Evolutionary conservation across 352 stramenopile species (phyloP).

Genomic region (Globisporangium mamillatum): DNA sequence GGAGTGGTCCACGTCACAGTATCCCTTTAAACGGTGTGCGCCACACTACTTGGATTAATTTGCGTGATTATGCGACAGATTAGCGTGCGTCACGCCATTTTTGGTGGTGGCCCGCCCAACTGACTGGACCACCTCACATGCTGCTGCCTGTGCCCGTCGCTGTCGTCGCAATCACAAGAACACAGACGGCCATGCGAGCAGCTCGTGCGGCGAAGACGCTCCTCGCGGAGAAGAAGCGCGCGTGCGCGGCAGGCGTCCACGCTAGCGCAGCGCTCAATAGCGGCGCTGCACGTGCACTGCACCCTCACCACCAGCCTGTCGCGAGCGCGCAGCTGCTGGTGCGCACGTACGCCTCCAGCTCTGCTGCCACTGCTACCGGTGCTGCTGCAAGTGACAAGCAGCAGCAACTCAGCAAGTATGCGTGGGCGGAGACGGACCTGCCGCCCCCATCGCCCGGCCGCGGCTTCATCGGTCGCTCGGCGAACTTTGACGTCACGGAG

Average conservation of each 20-base stretch:
- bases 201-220: slow-evolving; percentile 13
- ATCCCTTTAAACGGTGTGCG: slow-evolving; percentile 2
- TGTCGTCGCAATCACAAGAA: slow-evolving; percentile 10
- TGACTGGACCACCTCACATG: slow-evolving; percentile 11
- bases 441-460: slow-evolving; percentile 73
- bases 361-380: slow-evolving; percentile 6
- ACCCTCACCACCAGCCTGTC: neutral
- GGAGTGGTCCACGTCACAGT: neutral
- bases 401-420: slow-evolving; percentile 38
- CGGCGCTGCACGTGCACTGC: neutral
- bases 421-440: slow-evolving; percentile 77
- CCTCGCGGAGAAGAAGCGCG: neutral
- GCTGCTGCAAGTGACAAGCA: slow-evolving; percentile 10
- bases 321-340: slow-evolving; percentile 14
- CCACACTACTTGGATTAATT: slow-evolving; percentile 5
- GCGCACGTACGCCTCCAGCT: slow-evolving; percentile 24
- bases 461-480: slow-evolving; percentile 61
- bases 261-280: neutral
- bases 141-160: neutral
- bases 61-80: neutral
- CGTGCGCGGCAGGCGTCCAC: slow-evolving; percentile 1
- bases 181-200: slow-evolving; percentile 14
- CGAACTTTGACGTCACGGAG: slow-evolving; percentile 83
- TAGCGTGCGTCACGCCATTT: slow-evolving; percentile 4
- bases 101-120: neutral